Evolutionary conservation across 306 rosid species (phyloP), one percentile per base, ranked within the genome.

Genomic region (Senna tora): DNA sequence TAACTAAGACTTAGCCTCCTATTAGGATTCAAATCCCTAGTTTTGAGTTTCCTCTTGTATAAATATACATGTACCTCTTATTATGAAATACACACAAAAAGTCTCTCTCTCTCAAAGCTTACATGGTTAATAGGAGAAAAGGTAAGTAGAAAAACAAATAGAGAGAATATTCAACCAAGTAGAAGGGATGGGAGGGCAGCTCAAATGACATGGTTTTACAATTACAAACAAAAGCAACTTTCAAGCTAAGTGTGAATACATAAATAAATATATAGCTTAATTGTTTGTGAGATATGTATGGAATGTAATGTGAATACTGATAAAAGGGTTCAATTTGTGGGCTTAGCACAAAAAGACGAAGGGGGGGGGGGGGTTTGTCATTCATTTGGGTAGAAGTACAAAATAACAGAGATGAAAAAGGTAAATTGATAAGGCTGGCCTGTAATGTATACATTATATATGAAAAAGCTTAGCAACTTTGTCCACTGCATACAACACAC

Each of bases 351-450:
- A 66, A n/a, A 74, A 52, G 53, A 53, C 62, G 16, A 64, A 71
- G 51, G 63, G 77, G n/a, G n/a, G n/a, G n/a, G n/a, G n/a, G n/a
- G 30, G 20, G 46, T 83, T 53, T 86, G n/a, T 85, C 83, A 87
- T 87, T 79, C 66, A 81, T 78, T 62, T 79, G 66, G 86, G 81
- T 25, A 25, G 86, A 72, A 56, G 77, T 85, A 85, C 81, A 65
- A 3, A 32, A 46, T 21, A 25, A 2, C 9, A 59, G 19, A 67
- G 9, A 49, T 45, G 39, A 19, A 64, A 33, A 42, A 47, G 16
- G 41, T 73, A 50, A n/a, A 15, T 34, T 7, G 36, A 1, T 25
- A 25, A 69, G 33, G 80, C 84, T 82, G 85, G 67, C 52, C n/a
- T 9, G n/a, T 46, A 64, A 7, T 36, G 5, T 36, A 36, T 4